Conservation (phyloP, 768 basidiomycete species). For the Sistotremastrum suecicum region DNA sequence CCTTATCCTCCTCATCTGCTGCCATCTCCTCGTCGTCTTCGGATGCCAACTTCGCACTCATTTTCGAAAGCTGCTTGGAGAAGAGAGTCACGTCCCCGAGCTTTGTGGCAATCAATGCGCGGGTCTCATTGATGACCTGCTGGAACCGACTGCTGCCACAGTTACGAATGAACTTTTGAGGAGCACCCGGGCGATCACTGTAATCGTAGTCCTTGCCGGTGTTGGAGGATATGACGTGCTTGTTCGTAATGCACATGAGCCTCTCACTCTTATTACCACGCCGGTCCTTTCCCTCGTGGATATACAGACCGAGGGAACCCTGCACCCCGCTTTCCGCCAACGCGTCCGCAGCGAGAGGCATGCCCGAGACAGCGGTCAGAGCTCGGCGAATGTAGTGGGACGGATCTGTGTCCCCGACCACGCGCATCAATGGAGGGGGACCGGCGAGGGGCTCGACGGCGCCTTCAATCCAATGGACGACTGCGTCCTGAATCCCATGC, state of each 20-base stretch:
- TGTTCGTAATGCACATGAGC: conserved; percentile 3
- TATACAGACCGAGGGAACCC: conserved; percentile 3
- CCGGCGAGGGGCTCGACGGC: conserved; percentile 1
- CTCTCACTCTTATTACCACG: conserved; percentile 1
- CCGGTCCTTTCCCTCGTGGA: conserved; percentile 1
- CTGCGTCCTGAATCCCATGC: conserved; percentile 2
- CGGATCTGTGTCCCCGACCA: conserved; percentile 1
- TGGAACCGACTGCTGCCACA: conserved; percentile 3
- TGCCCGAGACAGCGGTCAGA: conserved; percentile 2
- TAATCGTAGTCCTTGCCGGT: background rate
- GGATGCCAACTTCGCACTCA: background rate
- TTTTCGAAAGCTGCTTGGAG: background rate
- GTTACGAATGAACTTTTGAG: conserved; percentile 4
- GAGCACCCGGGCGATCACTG: background rate
- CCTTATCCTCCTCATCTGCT: background rate
- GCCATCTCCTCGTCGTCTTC: background rate
- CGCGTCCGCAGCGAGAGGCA: conserved; percentile 5
- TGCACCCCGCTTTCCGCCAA: conserved; percentile 1
- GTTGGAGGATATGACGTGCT: conserved; percentile 2
- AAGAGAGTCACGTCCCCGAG: background rate
- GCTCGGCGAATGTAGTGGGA: conserved; percentile 3
- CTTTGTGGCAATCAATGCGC: conserved; percentile 1
- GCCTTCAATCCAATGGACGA: conserved; percentile 3
- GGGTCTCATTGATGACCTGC: conserved; percentile 4
- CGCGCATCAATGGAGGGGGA: conserved; percentile 1